These are phyloP conservation scores for Avena atlantica DNA, from an alignment of 176 grass and related monocot species.

Conservation along the genomic window DNA sequence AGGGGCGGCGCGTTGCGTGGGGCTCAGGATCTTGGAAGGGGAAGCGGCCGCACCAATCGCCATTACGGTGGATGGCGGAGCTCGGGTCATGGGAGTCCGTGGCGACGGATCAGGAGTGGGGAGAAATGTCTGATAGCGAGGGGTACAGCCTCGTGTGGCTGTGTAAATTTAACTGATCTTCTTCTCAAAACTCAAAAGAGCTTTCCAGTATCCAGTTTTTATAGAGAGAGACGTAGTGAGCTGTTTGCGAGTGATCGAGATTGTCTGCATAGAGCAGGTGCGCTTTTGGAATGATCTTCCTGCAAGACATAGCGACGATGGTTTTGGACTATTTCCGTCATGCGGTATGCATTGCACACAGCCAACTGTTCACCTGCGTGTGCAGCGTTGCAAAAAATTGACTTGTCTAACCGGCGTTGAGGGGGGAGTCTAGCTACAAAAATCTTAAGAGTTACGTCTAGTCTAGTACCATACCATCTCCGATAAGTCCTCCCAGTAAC, in stretches of 20 bases:
- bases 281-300: slow-evolving; percentile 1
- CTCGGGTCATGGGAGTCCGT: slow-evolving; percentile 41
- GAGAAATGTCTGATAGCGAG: slow-evolving; percentile 36
- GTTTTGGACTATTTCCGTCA: background rate
- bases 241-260: background rate
- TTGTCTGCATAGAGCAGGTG: background rate
- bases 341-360: background rate
- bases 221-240: background rate
- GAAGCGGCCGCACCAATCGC: slow-evolving; percentile 59
- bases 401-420: no score
- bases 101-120: slow-evolving; percentile 31
- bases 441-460: no score
- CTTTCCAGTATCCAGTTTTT: background rate
- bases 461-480: no score
- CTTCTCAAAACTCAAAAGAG: background rate
- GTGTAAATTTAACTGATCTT: slow-evolving; percentile 39
- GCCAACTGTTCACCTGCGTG: background rate
- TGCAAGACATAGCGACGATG: background rate
- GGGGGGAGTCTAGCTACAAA: no score
- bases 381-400: no score
- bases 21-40: slow-evolving; percentile 33
- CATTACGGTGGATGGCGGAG: slow-evolving; percentile 52
- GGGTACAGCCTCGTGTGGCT: slow-evolving; percentile 42
- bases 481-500: no score
- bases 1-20: slow-evolving; percentile 29